Evolutionary conservation across 2,329 filamentous ascomycete species (phyloP).

Genomic region (Fusarium sp.): DNA sequence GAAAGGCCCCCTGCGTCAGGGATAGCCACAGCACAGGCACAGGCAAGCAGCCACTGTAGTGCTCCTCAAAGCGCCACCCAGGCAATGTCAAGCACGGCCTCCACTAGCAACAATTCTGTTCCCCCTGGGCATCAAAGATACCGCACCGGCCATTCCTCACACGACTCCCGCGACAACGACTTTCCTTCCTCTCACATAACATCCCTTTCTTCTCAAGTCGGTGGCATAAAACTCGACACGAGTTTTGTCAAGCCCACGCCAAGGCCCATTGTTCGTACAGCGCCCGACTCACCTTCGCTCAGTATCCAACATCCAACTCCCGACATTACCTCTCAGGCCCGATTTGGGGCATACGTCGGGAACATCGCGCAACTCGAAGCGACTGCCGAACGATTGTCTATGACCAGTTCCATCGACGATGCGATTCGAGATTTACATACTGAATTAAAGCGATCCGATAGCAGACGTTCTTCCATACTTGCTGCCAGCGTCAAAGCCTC

Average conservation of each 20-base stretch:
- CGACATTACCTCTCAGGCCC: constrained; percentile 62
- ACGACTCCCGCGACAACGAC: constrained; percentile 25
- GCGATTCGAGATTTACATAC: constrained; percentile 78
- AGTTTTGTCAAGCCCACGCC: constrained; percentile 51
- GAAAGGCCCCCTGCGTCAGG: constrained; percentile 24
- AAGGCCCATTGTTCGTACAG: constrained; percentile 59
- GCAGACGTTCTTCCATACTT: constrained; percentile 69
- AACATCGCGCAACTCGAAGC: constrained; percentile 81
- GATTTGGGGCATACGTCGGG: constrained; percentile 68
- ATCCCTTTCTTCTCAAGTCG: constrained; percentile 45
- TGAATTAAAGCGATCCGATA: constrained; percentile 76
- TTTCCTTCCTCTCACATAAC: constrained; percentile 19
- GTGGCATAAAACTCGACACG: constrained; percentile 57
- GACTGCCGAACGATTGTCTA: constrained; percentile 77
- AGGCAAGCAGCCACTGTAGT: constrained; percentile 33
- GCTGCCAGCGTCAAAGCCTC: constrained; percentile 56
- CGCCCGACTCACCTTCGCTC: constrained; percentile 55
- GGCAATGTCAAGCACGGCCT: constrained; percentile 30
- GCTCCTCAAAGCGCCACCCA: constrained; percentile 33
- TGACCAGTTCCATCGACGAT: constrained; percentile 79
- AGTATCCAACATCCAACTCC: constrained; percentile 67
- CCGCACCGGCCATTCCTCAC: constrained; percentile 31
- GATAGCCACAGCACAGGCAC: constrained; percentile 30
- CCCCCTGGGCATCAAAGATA: constrained; percentile 40
- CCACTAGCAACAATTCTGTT: constrained; percentile 28